A percentile compares a stretch with the other conserved stretches of the same genome.
Evolutionary conservation across 2,329 filamentous ascomycete genomes (phyloP).

Genomic region (Pseudonectria foliicola): DNA sequence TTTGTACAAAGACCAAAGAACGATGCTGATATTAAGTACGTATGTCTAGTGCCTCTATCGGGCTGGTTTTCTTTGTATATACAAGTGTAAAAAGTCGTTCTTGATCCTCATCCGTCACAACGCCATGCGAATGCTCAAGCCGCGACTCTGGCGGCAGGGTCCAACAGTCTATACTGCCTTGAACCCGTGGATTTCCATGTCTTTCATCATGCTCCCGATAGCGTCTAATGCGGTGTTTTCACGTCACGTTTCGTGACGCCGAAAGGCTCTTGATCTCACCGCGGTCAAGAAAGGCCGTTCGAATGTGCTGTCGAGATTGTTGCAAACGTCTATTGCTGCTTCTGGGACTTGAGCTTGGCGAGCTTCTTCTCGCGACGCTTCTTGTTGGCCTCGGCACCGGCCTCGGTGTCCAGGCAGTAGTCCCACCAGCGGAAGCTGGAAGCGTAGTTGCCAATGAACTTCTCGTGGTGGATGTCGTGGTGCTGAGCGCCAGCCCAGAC

Average conservation of each 20-base stretch:
- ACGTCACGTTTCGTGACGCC: background rate
- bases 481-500: slow-evolving; percentile 98
- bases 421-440: slow-evolving; percentile 99
- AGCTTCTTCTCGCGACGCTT: slow-evolving; percentile 73
- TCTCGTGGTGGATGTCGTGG: slow-evolving; percentile 96
- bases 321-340: slow-evolving; percentile 47
- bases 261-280: slow-evolving; percentile 15
- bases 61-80: slow-evolving; percentile 22
- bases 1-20: slow-evolving; percentile 14
- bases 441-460: slow-evolving; percentile 96
- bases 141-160: slow-evolving; percentile 13
- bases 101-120: slow-evolving; percentile 20
- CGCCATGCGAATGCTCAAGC: slow-evolving; percentile 23
- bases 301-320: background rate
- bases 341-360: slow-evolving; percentile 57
- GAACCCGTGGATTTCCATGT: slow-evolving; percentile 9
- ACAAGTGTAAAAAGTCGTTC: slow-evolving; percentile 23
- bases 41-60: slow-evolving; percentile 23
- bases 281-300: slow-evolving; percentile 13
- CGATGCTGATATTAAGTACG: slow-evolving; percentile 27
- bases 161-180: slow-evolving; percentile 9
- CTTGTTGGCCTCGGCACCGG: slow-evolving; percentile 79
- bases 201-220: background rate
- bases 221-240: no score
- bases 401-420: slow-evolving; percentile 87